Base-by-base conservation (phyloP, 495 filamentous ascomycete genomes). In the Aspergillus incahuasiensis region DNA sequence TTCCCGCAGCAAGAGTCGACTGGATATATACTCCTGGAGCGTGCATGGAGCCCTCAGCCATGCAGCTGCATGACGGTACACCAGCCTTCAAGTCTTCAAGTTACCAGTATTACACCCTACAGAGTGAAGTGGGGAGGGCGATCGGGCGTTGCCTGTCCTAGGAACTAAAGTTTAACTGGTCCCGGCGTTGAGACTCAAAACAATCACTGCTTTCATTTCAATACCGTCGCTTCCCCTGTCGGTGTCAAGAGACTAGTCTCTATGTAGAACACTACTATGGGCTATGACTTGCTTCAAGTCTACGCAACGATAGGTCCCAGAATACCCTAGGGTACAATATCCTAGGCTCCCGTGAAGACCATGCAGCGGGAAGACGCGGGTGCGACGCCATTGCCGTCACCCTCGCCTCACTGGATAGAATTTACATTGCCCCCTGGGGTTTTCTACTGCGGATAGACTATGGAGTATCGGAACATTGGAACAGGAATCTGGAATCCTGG, bases 341-440 rank as follows among this genome's bases (percentile, higher is more conserved):
- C 32, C 9, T 11, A 35, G 32, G 32, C 32, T 35, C 2, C 34
- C 18, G 22, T 42, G 46, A 55, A 51, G 52, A 48, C 61, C 61
- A 58, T 63, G 61, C 61, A 63, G 61, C 57, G 61, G 61, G 54
- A 63, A 54, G 50, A 52, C 47, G 54, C 59, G 59, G 55, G 48
- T 52, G 28, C 55, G 47, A 41, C 55, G 55, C 58, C 58, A 54
- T 58, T 58, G 48, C 61, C 54, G 43, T 60, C 55, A 52, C 35
- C 32, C 32, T 45, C 19, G 8, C 39, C 40, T 21, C n/a, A 18
- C 16, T 38, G 16, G 30, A 34, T 16, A 22, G 22, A 20, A 18
- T 49, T 16, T 35, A 24, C 34, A 16, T 44, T 44, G 41, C 16
- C 21, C 24, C 41, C 41, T 44, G 22, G 41, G 12, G 5, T 24